Conservation (phyloP, 495 filamentous ascomycete genomes). For the Glutinoglossum americanum region DNA sequence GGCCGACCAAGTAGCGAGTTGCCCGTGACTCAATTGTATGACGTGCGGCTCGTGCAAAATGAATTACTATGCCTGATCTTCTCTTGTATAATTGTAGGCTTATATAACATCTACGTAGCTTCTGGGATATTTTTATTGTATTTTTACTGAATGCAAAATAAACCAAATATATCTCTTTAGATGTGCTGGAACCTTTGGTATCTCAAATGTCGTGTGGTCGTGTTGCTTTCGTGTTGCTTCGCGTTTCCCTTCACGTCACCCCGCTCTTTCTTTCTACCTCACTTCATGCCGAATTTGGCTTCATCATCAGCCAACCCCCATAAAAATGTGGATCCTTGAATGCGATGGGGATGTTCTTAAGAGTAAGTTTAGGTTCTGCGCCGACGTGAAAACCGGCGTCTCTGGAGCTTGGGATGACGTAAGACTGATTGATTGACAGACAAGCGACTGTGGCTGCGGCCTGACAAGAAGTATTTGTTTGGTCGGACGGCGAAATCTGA, state of each 20-base stretch:
- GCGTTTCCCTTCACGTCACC: not conserved
- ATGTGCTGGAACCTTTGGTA: not conserved
- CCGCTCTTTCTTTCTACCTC: not conserved
- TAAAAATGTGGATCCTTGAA: conserved; percentile 37
- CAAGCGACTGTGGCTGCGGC: conserved; percentile 61
- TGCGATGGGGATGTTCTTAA: conserved; percentile 29
- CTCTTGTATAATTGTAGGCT: too few relatives aligned
- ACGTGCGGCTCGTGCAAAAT: too few relatives aligned
- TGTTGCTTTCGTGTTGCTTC: not conserved
- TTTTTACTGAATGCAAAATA: too few relatives aligned
- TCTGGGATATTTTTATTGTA: not conserved
- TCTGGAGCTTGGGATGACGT: not conserved
- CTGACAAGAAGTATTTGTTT: conserved; percentile 63
- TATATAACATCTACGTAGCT: too few relatives aligned
- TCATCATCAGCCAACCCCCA: not conserved
- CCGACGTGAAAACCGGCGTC: not conserved
- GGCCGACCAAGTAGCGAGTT: too few relatives aligned
- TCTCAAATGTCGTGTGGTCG: not conserved
- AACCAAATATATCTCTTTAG: too few relatives aligned
- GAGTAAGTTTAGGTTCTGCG: conserved; percentile 15
- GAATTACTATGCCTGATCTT: too few relatives aligned
- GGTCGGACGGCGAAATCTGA: conserved; percentile 31
- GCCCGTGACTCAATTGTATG: too few relatives aligned
- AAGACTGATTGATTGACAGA: conserved; percentile 21
- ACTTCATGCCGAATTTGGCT: not conserved